phyloP scores from a whole-genome alignment of 1,284 basidiomycete genomes.

The Cryptococcus sp. region DNA sequence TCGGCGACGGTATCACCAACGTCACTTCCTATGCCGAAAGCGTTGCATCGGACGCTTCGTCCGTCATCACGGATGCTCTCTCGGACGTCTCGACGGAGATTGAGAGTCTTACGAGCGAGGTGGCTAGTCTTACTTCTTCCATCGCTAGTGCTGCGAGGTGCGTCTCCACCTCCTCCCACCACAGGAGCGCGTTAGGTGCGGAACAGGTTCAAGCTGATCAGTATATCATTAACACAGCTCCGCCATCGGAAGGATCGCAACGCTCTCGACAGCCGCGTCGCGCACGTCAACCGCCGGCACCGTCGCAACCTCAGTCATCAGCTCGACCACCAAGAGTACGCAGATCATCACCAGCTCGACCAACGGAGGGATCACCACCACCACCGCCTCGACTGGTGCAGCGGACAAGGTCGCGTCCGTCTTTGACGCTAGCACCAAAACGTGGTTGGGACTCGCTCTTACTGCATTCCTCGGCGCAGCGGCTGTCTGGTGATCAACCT shows the following conservation, averaged over 20 bases:
- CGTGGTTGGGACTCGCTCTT: too few species aligned
- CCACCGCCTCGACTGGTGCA: slow-evolving; percentile 5
- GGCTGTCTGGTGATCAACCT: too few species aligned
- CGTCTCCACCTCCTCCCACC: too few species aligned
- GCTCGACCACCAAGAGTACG: neutral
- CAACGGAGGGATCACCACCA: neutral
- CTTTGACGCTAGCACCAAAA: too few species aligned
- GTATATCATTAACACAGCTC: too few species aligned
- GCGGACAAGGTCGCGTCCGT: slow-evolving; percentile 3
- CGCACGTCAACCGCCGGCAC: neutral
- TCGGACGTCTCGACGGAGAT: slow-evolving; percentile 2
- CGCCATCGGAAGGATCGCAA: too few species aligned
- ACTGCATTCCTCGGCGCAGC: too few species aligned
- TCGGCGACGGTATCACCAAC: slow-evolving; percentile 9
- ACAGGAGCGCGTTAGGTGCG: too few species aligned
- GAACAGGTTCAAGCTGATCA: too few species aligned
- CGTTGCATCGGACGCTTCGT: slow-evolving; percentile 11
- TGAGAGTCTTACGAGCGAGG: too few species aligned
- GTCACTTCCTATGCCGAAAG: neutral
- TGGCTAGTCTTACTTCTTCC: slow-evolving; percentile 3
- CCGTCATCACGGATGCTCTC: slow-evolving; percentile 1
- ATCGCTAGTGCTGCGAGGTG: neutral
- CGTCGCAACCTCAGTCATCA: neutral
- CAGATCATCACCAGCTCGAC: slow-evolving; percentile 6
- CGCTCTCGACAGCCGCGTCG: too few species aligned